A percentile compares a stretch with the other conserved stretches of the same genome.
Conservation (phyloP, 176 grass and related monocot species). For the Cocos nucifera region DNA sequence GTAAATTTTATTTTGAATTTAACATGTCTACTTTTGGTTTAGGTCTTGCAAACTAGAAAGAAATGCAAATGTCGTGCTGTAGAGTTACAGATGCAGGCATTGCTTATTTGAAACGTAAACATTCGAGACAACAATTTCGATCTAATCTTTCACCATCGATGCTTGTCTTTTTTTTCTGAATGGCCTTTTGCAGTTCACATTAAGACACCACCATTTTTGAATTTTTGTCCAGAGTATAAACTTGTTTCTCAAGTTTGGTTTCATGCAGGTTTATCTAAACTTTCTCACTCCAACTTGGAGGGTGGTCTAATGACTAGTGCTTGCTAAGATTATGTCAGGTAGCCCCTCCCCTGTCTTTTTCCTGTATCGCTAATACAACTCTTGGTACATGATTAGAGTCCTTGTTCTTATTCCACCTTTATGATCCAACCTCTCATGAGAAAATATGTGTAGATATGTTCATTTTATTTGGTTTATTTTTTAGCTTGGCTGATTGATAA, state of each 20-base stretch:
- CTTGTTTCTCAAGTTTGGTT: constrained; percentile 1
- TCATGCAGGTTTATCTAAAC: constrained; percentile 53
- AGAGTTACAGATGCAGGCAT: constrained; percentile 75
- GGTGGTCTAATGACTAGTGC: constrained; percentile 64
- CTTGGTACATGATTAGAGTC: no score
- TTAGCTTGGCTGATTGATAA: no score
- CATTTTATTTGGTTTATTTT: no score
- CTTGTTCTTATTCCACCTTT: no score
- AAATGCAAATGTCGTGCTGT: constrained; percentile 73
- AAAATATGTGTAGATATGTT: no score
- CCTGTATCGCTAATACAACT: not conserved
- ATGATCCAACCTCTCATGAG: no score
- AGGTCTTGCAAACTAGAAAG: constrained; percentile 80
- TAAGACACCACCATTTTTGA: no score
- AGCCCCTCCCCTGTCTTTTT: constrained; percentile 9
- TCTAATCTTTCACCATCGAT: no score
- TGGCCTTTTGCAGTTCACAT: no score
- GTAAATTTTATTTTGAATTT: constrained; percentile 5
- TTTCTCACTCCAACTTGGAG: constrained; percentile 72
- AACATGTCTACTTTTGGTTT: not conserved
- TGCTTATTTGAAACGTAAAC: constrained; percentile 68
- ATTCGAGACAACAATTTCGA: no score
- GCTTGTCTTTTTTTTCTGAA: no score
- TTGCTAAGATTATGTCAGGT: constrained; percentile 94
- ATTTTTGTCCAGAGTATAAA: no score